Percentiles rank a stretch among this genome's conserved stretches.
Conservation (phyloP, 495 filamentous ascomycete genomes). For the Aspergillus funiculosus region DNA sequence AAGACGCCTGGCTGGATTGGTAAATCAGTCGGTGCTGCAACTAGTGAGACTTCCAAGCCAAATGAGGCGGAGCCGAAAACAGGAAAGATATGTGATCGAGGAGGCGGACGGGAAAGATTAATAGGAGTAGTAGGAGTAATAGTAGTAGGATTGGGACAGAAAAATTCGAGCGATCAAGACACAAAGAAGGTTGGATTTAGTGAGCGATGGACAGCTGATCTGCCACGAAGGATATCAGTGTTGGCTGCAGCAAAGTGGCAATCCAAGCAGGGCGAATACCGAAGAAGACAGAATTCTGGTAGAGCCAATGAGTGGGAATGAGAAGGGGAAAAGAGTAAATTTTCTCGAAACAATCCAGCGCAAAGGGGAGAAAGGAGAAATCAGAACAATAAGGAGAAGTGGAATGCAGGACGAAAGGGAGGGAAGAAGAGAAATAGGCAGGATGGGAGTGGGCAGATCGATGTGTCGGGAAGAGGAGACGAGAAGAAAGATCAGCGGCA, state of each 20-base stretch:
- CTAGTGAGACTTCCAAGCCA: constrained; percentile 19
- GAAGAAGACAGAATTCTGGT: constrained; percentile 4
- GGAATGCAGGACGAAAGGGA: constrained; percentile 9
- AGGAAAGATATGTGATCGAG: constrained; percentile 18
- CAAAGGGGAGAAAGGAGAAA: background rate
- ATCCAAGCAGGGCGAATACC: constrained; percentile 7
- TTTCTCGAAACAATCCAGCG: background rate
- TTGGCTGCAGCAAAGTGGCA: constrained; percentile 14
- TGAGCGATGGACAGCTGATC: constrained; percentile 8
- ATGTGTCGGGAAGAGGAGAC: constrained; percentile 1
- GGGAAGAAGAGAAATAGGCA: constrained; percentile 10
- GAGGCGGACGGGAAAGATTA: constrained; percentile 2
- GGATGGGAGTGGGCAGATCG: constrained; percentile 13
- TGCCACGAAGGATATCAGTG: constrained; percentile 10
- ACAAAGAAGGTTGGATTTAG: constrained; percentile 9
- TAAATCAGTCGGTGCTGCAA: constrained; percentile 19
- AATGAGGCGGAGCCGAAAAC: constrained; percentile 18
- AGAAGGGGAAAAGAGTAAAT: constrained; percentile 6
- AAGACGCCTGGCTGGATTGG: constrained; percentile 19
- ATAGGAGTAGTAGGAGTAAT: too few relatives aligned
- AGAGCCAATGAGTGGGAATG: constrained; percentile 7
- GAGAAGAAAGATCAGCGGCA: constrained; percentile 17
- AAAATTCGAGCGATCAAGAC: constrained; percentile 8
- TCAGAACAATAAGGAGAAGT: constrained; percentile 1
- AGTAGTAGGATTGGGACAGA: too few relatives aligned